Evolutionary conservation across 2,329 filamentous ascomycete genomes (phyloP).

Genomic region (Hirsutella rhossiliensis): DNA sequence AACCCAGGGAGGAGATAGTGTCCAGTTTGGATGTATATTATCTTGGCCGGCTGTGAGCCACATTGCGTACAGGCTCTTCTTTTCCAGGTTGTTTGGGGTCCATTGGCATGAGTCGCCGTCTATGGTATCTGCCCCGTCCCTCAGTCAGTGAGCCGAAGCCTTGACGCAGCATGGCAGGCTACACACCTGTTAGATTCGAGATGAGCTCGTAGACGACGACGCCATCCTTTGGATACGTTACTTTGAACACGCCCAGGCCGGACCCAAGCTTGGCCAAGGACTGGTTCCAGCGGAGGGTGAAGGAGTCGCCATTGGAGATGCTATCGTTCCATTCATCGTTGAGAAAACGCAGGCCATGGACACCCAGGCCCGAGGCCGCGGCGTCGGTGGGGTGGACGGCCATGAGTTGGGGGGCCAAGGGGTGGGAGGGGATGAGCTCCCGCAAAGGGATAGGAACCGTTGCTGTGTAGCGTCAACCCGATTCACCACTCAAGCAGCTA

Average conservation of each 20-base stretch:
- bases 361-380: constrained; percentile 6
- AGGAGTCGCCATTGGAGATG: constrained; percentile 17
- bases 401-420: constrained; percentile 5
- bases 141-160: constrained; percentile 4
- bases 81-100: constrained; percentile 14
- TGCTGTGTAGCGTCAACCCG: constrained; percentile 1
- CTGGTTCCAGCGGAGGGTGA: constrained; percentile 18
- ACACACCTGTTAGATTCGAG: constrained; percentile 18
- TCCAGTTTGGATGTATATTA: constrained; percentile 13
- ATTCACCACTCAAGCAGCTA: not conserved
- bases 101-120: constrained; percentile 13
- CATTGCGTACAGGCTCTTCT: constrained; percentile 15
- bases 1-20: constrained; percentile 19
- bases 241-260: constrained; percentile 16
- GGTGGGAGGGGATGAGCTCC: not conserved
- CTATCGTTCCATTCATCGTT: constrained; percentile 22
- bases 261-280: constrained; percentile 9
- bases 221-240: constrained; percentile 18
- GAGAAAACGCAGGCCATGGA: constrained; percentile 17
- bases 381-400: constrained; percentile 7
- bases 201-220: constrained; percentile 15
- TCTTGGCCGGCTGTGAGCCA: constrained; percentile 13
- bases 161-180: not conserved
- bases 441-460: constrained; percentile 1
- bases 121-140: constrained; percentile 11